Base-by-base conservation (phyloP, 225 moss, liverwort and hornwort species). In the Sphagnum tenellum region DNA sequence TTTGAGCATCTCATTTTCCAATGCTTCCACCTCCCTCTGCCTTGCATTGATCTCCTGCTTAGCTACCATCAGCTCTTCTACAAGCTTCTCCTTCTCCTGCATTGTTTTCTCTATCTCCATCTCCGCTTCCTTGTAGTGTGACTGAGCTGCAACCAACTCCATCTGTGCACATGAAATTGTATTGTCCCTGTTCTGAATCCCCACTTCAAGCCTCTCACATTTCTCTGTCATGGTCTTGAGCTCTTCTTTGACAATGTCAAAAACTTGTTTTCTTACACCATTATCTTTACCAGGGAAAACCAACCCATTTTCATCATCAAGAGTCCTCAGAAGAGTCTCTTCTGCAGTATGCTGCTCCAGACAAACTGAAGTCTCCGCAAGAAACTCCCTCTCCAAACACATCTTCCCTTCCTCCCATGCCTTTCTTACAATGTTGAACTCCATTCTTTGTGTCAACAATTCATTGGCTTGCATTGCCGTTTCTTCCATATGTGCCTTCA, bases 1-100 rank as follows among this genome's bases (percentile, higher is more conserved):
- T 72, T 70, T 84, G 45, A 47, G 66, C 8, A 88, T 66, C 75
- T 84, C 88, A 48, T 59, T 64, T 48, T 77, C 88, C 54, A 74
- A 79, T 3, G 69, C 65, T 60, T 84, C 71, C 11, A 82, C 73
- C 59, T 76, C 70, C 50, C 45, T 60, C 29, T 71, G 72, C 49
- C 64, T 81, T 53, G 61, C 69, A 14, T 5, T 12, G 5, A 71
- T 9, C 46, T 71, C 78, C 11, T 76, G 77, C 61, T 77, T 66
- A 12, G 81, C 77, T 45, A 9, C 48, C 49, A 53, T 69, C 59
- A 77, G 56, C 50, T 64, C 29, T 0, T 57, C 44, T 14, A 10
- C 53, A 7, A 53, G 10, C 53, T 10, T 53, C 44, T 67, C 72
- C 66, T 66, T 73, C 9, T 57, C 66, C 44, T 48, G 47, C 57